Evolutionary conservation across 2,329 filamentous ascomycete genomes (phyloP), one percentile per base, ranked within the genome.

Genomic region (Penicillium brevicompactum): DNA sequence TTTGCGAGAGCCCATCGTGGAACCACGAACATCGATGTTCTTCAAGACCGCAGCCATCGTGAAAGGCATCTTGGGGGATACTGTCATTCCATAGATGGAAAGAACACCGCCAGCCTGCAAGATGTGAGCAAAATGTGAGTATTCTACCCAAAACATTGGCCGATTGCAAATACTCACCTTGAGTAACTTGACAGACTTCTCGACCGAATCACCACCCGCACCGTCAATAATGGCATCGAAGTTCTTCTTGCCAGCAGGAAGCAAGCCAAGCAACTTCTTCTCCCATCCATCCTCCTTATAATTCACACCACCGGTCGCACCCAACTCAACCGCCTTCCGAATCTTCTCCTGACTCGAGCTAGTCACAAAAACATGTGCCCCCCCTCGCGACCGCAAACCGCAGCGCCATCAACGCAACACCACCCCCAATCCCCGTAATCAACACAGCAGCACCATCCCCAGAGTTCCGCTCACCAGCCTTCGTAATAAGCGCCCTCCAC

Each of bases 381-480:
- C 91, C 90, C 61, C 85, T 76, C 9, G 85, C 91, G 11, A 87
- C 85, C 10, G 85, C 92, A 74, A 96, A 96, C 71, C 91, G 82
- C 64, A 97, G 77, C 5, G 84, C 88, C 78, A 90, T 87, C 52
- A 97, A 78, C 32, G 93, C 93, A 1, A 97, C 93, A 42, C 93
- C 93, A 34, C 93, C 93, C 0, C 93, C 93, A 72, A 97, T 95
- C 0, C 93, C 93, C 4, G 93, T 97, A 41, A 97, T 77, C 31
- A 97, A 78, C 4, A 97, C 80, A 68, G 95, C 96, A 58, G 84
- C 78, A 2, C 90, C 90, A 0, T 72, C 63, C 5, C 69, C 62
- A 14, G 76, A 71, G 53, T 79, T 79, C 45, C 76, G 74, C 61
- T 87, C 85, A 5, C 82, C 84, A 46, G 83, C 86, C 80, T 97